Base-by-base conservation (phyloP, 768 basidiomycete species). In the Pholiota molesta region DNA sequence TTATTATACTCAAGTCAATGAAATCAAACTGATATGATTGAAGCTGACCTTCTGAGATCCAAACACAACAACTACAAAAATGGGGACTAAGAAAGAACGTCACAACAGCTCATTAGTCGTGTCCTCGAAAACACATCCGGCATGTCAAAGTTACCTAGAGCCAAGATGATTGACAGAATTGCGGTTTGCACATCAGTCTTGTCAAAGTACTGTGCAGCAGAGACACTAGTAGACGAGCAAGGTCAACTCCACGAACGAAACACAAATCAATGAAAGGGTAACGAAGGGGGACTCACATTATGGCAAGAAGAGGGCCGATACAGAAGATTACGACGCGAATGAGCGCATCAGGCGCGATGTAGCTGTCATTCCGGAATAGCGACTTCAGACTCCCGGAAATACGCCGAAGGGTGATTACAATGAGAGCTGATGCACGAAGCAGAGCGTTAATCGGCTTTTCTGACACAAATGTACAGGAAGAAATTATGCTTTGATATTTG, bases 151-250 rank as follows among this genome's bases (percentile, higher is more conserved):
- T 55, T 7, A 55, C 40, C 40, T 14, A 42, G 71, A 33, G 40
- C 58, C 19, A 55, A 29, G 28, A 51, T 72, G 8, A 77, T 79
- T 56, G 66, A 75, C 44, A 74, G 65, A 77, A 77, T 56, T 42
- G 68, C 56, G 28, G 14, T n/a, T 33, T 59, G 57, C 7, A 1
- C 33, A 51, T 17, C 57, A 51, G 45, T 58, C 19, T 37, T 49
- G 35, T 40, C 37, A 7, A 31, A 37, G 26, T 42, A 56, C 28
- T 56, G 55, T 7, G 28, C 28, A n/a, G 23, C 37, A n/a, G 37
- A 40, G 23, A 44, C 55, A n/a, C 55, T 56, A 40, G 7, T 37
- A 11, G 23, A 8, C 23, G 10, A 49, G 2, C 23, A 19, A 26
- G 2, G 47, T 45, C 8, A 45, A 26, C 26, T 26, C 26, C 4